Evolutionary conservation across 805 yeast genomes (phyloP).

Genomic region (Pichia exigua): DNA sequence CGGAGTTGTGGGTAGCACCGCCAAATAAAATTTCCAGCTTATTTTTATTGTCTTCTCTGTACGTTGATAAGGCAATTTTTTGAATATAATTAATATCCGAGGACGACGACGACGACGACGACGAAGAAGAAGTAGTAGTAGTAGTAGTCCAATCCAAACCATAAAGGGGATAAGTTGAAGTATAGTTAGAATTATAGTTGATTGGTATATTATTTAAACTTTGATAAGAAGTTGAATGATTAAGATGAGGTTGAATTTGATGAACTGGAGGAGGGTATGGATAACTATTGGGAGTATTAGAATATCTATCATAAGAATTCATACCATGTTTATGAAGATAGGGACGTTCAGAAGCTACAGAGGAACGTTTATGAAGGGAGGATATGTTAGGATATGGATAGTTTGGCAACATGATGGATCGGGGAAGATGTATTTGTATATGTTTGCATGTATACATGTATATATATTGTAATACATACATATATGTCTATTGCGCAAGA

Average conservation of each 20-base stretch:
- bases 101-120: too few species aligned
- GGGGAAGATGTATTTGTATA: neutral
- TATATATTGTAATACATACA: too few species aligned
- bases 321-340: conserved; percentile 6
- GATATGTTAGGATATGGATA: conserved; percentile 2
- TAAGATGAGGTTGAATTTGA: too few species aligned
- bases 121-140: too few species aligned
- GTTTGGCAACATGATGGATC: neutral
- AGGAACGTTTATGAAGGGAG: conserved; percentile 7
- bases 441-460: neutral
- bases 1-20: conserved; percentile 12
- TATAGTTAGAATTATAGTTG: conserved; percentile 32
- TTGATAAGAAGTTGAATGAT: too few species aligned
- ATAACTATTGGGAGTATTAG: too few species aligned
- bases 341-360: conserved; percentile 13
- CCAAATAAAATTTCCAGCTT: conserved; percentile 48
- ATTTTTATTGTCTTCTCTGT: conserved; percentile 70
- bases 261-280: neutral
- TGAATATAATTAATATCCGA: conserved; percentile 31
- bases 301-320: neutral
- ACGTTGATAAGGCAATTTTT: conserved; percentile 62
- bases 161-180: conserved; percentile 42
- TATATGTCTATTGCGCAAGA: too few species aligned
- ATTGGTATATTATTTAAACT: too few species aligned
- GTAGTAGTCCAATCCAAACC: conserved; percentile 46